A percentile compares a stretch with the other conserved stretches of the same genome.
These are phyloP conservation scores for Ampelomyces quisqualis DNA, from an alignment of 2,329 filamentous ascomycete species.

Conservation along the genomic window DNA sequence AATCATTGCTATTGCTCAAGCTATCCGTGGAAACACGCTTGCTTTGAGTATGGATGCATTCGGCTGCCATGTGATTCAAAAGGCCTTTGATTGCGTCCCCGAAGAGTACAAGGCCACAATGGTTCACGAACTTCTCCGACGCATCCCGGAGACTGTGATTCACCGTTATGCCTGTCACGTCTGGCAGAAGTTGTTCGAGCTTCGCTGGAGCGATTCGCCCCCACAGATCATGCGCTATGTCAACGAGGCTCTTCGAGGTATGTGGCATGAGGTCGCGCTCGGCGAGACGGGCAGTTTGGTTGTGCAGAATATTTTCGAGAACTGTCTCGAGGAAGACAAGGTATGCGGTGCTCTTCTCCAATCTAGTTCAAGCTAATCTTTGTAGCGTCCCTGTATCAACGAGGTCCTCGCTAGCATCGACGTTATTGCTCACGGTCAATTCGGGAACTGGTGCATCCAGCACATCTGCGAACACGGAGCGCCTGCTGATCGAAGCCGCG, in stretches of 20 bases:
- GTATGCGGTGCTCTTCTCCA: constrained; percentile 49
- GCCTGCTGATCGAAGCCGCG: constrained; percentile 85
- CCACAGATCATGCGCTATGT: constrained; percentile 99
- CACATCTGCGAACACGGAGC: constrained; percentile 97
- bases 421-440: constrained; percentile 94
- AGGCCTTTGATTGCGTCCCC: constrained; percentile 95
- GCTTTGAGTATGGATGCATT: constrained; percentile 98
- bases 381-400: constrained; percentile 89
- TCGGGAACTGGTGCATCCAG: constrained; percentile 99
- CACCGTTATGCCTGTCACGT: constrained; percentile 98
- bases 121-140: constrained; percentile 94
- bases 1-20: constrained; percentile 86
- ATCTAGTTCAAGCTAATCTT: constrained; percentile 4
- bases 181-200: constrained; percentile 98
- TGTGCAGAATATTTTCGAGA: constrained; percentile 99
- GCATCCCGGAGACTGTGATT: constrained; percentile 96
- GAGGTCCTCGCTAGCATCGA: constrained; percentile 95
- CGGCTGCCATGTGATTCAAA: constrained; percentile 96
- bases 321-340: constrained; percentile 98
- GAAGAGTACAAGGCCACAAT: constrained; percentile 98
- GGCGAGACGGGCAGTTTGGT: constrained; percentile 97
- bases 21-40: constrained; percentile 90
- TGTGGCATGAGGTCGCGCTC: constrained; percentile 98
- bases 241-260: constrained; percentile 88
- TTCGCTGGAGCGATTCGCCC: constrained; percentile 91